Percentiles rank a stretch among this genome's conserved stretches.
phyloP scores from a whole-genome alignment of 2,329 filamentous ascomycete genomes.

The Helicocarpus griseus region DNA sequence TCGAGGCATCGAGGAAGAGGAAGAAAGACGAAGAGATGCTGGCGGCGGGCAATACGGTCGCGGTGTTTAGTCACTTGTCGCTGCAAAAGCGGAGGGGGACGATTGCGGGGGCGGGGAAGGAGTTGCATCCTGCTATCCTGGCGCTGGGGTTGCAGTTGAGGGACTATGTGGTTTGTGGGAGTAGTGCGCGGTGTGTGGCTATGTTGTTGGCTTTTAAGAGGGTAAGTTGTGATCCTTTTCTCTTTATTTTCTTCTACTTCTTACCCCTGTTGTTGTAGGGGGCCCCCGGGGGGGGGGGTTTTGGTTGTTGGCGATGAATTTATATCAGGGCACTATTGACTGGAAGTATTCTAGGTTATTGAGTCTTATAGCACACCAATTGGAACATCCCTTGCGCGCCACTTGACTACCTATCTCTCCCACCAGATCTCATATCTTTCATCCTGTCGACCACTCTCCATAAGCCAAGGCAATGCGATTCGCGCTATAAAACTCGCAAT shows the following conservation, averaged over 20 bases:
- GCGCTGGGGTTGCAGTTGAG: slow-evolving; percentile 84
- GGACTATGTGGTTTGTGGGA: slow-evolving; percentile 79
- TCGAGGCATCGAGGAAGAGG: slow-evolving; percentile 40
- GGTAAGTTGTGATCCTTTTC: slow-evolving; percentile 38
- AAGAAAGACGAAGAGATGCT: slow-evolving; percentile 31
- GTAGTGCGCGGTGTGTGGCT: slow-evolving; percentile 75
- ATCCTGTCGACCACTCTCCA: slow-evolving; percentile 88
- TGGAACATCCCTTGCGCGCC: slow-evolving; percentile 74
- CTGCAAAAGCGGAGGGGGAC: slow-evolving; percentile 61
- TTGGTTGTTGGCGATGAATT: slow-evolving; percentile 5
- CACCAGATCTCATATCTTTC: slow-evolving; percentile 93
- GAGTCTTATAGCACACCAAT: slow-evolving; percentile 83
- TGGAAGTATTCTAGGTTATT: slow-evolving; percentile 56
- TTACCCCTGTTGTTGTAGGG: slow-evolving; percentile 10
- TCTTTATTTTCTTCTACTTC: neutral
- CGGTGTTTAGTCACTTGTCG: slow-evolving; percentile 77
- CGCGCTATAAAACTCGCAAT: slow-evolving; percentile 89
- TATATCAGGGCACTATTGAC: neutral
- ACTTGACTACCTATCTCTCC: slow-evolving; percentile 85
- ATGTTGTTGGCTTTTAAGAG: slow-evolving; percentile 84
- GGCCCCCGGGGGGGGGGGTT: neutral
- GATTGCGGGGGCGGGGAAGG: slow-evolving; percentile 52
- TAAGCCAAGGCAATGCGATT: slow-evolving; percentile 95
- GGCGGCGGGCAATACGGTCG: slow-evolving; percentile 53
- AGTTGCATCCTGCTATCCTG: slow-evolving; percentile 77